These are phyloP conservation scores for Neospermospora avenae DNA, from an alignment of 2,329 filamentous ascomycete genomes.

Conservation along the genomic window DNA sequence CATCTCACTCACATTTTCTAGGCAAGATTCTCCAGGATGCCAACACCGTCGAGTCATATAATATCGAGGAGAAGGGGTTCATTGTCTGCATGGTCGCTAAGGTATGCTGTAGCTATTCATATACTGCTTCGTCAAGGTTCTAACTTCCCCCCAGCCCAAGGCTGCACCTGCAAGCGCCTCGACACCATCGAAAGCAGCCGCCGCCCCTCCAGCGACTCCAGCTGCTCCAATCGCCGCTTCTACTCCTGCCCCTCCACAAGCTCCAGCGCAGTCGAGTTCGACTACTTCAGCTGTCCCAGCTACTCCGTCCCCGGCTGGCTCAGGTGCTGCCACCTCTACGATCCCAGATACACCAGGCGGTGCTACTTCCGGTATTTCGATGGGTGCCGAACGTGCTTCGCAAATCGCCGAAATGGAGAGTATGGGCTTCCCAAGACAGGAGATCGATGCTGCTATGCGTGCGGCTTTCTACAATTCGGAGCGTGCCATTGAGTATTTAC, in stretches of 20 bases:
- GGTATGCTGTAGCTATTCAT: conserved; percentile 49
- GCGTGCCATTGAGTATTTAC: conserved; percentile 91
- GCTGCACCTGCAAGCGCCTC: conserved; percentile 46
- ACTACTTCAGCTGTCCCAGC: conserved; percentile 46
- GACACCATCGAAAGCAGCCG: conserved; percentile 47
- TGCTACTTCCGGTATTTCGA: conserved; percentile 77
- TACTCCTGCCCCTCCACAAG: conserved; percentile 55
- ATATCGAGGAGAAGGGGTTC: conserved; percentile 99
- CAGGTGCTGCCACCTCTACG: conserved; percentile 47
- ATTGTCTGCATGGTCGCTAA: conserved; percentile 98
- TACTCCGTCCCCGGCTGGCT: conserved; percentile 45
- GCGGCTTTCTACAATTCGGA: conserved; percentile 97
- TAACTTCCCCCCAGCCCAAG: conserved; percentile 61
- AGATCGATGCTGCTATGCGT: conserved; percentile 92
- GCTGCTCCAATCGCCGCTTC: conserved; percentile 55
- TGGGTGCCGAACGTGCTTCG: conserved; percentile 77
- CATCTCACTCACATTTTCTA: conserved; percentile 41
- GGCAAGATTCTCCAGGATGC: conserved; percentile 99
- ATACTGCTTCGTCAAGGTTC: conserved; percentile 6
- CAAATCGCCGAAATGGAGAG: conserved; percentile 92
- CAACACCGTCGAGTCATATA: conserved; percentile 93
- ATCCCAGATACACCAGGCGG: conserved; percentile 49
- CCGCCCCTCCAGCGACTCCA: conserved; percentile 55
- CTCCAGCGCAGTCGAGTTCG: conserved; percentile 56
- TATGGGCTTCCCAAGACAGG: conserved; percentile 88